These are phyloP conservation scores for Xerocomus potaroensis DNA, from an alignment of 768 basidiomycete species.

Conservation along the genomic window DNA sequence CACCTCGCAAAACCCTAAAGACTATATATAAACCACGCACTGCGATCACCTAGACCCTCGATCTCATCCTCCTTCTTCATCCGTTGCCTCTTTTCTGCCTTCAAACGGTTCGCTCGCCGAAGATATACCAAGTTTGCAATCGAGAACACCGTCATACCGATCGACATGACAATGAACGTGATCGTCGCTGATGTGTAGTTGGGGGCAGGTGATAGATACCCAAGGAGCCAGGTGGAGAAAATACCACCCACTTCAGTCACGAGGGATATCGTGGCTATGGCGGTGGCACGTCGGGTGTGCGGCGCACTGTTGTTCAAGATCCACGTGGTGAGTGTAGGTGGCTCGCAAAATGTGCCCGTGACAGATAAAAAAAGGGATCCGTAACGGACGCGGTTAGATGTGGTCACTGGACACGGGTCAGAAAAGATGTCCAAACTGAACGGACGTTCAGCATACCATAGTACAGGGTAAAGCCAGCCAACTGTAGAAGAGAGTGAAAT, in stretches of 20 bases:
- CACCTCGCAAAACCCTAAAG: slow-evolving; percentile 28
- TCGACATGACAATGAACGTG: slow-evolving; percentile 34
- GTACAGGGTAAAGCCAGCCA: slow-evolving; percentile 55
- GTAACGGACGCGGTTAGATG: slow-evolving; percentile 43
- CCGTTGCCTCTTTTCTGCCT: slow-evolving; percentile 33
- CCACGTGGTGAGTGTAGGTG: slow-evolving; percentile 54
- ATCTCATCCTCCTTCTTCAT: slow-evolving; percentile 36
- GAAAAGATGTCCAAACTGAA: no score
- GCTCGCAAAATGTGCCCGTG: slow-evolving; percentile 44
- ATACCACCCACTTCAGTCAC: slow-evolving; percentile 56
- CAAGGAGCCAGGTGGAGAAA: slow-evolving; percentile 58
- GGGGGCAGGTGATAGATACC: slow-evolving; percentile 45
- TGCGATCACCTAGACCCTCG: slow-evolving; percentile 43
- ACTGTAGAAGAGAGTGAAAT: slow-evolving; percentile 38
- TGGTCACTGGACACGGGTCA: slow-evolving; percentile 11
- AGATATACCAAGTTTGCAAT: slow-evolving; percentile 40
- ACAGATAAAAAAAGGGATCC: slow-evolving; percentile 55
- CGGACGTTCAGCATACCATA: slow-evolving; percentile 35
- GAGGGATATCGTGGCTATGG: slow-evolving; percentile 48
- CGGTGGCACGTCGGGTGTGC: slow-evolving; percentile 52
- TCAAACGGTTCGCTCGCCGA: slow-evolving; percentile 41
- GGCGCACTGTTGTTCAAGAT: slow-evolving; percentile 58
- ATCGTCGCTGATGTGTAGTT: slow-evolving; percentile 45
- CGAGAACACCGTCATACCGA: slow-evolving; percentile 35
- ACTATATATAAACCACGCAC: slow-evolving; percentile 54